Evolutionary conservation across 1,284 basidiomycete genomes (phyloP).

Genomic region (Ceratobasidium sp.): DNA sequence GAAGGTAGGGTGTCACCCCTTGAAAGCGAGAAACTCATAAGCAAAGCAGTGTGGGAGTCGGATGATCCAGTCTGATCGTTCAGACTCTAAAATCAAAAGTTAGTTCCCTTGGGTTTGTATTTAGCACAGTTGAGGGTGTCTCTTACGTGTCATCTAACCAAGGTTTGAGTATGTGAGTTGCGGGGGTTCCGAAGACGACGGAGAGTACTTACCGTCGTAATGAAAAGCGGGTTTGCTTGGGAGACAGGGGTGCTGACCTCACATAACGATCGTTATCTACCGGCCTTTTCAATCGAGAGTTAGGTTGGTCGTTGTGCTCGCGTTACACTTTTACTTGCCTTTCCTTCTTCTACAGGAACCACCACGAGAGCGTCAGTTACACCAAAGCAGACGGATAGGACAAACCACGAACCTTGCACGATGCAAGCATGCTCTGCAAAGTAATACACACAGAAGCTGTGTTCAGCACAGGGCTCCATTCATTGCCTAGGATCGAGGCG

Average conservation of each 20-base stretch:
- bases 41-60: not conserved
- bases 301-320: constrained; percentile 13
- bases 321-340: constrained; percentile 54
- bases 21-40: not conserved
- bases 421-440: constrained; percentile 85
- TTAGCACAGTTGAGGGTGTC: not conserved
- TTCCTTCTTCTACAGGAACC: constrained; percentile 66
- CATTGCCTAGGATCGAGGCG: constrained; percentile 81
- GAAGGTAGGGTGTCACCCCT: not conserved
- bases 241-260: constrained; percentile 76
- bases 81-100: constrained; percentile 5
- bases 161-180: not conserved
- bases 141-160: constrained; percentile 31
- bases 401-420: constrained; percentile 69
- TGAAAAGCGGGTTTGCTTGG: constrained; percentile 86
- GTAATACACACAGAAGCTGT: constrained; percentile 80
- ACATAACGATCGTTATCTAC: constrained; percentile 82
- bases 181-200: not conserved
- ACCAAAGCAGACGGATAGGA: constrained; percentile 34
- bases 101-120: not conserved
- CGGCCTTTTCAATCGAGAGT: constrained; percentile 56
- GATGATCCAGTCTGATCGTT: not conserved
- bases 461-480: constrained; percentile 85
- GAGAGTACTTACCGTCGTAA: constrained; percentile 65
- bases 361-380: constrained; percentile 6